Conservation (phyloP, 768 basidiomycete species). For the Dioszegia hungarica region DNA sequence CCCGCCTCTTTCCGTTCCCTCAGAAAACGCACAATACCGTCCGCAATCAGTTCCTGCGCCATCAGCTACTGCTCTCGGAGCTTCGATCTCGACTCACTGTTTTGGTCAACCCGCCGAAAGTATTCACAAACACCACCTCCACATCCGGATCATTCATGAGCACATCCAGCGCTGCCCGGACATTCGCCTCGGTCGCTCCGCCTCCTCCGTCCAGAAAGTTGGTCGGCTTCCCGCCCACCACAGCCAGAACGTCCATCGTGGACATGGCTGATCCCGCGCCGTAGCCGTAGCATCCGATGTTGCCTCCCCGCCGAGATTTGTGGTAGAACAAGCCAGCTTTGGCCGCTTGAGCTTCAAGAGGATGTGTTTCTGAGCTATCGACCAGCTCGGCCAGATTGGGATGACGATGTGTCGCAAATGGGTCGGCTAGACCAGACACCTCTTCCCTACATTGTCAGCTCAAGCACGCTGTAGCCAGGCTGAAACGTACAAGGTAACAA, state of each 20-base stretch:
- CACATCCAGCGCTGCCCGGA: slow-evolving; percentile 10
- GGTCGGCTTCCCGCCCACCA: slow-evolving; percentile 9
- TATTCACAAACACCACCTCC: slow-evolving; percentile 12
- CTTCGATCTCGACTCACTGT: slow-evolving; percentile 1
- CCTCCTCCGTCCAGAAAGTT: slow-evolving; percentile 19
- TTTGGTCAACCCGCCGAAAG: slow-evolving; percentile 13
- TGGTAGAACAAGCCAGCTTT: slow-evolving; percentile 9
- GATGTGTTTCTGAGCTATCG: background rate
- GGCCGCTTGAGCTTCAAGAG: background rate
- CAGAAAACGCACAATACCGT: slow-evolving; percentile 8
- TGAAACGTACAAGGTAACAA: background rate
- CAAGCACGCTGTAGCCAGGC: background rate
- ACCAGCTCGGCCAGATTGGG: background rate
- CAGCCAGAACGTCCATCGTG: slow-evolving; percentile 14
- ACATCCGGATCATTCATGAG: slow-evolving; percentile 9
- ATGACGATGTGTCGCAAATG: background rate
- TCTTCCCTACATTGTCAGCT: background rate
- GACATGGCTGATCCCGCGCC: slow-evolving; percentile 16
- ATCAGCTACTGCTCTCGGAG: background rate
- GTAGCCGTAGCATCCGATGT: slow-evolving; percentile 13
- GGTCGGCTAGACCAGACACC: background rate
- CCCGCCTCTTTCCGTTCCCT: slow-evolving; percentile 1
- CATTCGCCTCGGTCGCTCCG: slow-evolving; percentile 13
- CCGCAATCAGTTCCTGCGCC: slow-evolving; percentile 10
- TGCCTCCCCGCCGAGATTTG: slow-evolving; percentile 1